Evolutionary conservation across 106 monocot species (phyloP).

Genomic region (Allium cepa): DNA sequence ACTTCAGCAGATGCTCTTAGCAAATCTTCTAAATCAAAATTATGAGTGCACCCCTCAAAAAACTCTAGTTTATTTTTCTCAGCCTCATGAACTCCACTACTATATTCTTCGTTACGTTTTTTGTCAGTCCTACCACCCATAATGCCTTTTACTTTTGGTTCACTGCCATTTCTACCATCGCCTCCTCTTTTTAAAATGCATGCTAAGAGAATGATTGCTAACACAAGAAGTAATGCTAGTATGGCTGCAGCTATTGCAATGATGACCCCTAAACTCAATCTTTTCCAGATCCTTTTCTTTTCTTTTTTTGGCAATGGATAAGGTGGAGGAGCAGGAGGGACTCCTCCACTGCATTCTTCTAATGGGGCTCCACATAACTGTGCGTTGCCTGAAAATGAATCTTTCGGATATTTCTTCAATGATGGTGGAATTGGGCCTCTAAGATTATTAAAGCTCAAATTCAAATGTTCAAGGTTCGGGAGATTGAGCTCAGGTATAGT

Average conservation of each 20-base stretch:
- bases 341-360: slow-evolving; percentile 13
- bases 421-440: slow-evolving; percentile 45
- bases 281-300: slow-evolving; percentile 18
- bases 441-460: slow-evolving; percentile 56
- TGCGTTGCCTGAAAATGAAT: slow-evolving; percentile 47
- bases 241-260: slow-evolving; percentile 39
- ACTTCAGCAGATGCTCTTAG: slow-evolving; percentile 96
- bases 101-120: slow-evolving; percentile 50
- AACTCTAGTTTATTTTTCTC: slow-evolving; percentile 89
- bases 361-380: slow-evolving; percentile 51
- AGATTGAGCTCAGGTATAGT: slow-evolving; percentile 35
- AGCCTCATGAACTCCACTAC: slow-evolving; percentile 77
- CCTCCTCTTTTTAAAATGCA: slow-evolving; percentile 8
- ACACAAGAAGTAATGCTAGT: slow-evolving; percentile 20
- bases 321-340: slow-evolving; percentile 25
- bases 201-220: slow-evolving; percentile 12
- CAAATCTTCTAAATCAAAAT: slow-evolving; percentile 92
- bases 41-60: slow-evolving; percentile 80
- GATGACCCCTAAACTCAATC: slow-evolving; percentile 21
- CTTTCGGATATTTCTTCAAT: slow-evolving; percentile 28
- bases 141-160: slow-evolving; percentile 43
- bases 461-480: slow-evolving; percentile 27
- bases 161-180: neutral
- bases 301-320: neutral
- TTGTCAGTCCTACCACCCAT: slow-evolving; percentile 51